Evolutionary conservation across 1,284 basidiomycete genomes (phyloP), one percentile per base, ranked within the genome.

Genomic region (Cystobasidium pallidum): DNA sequence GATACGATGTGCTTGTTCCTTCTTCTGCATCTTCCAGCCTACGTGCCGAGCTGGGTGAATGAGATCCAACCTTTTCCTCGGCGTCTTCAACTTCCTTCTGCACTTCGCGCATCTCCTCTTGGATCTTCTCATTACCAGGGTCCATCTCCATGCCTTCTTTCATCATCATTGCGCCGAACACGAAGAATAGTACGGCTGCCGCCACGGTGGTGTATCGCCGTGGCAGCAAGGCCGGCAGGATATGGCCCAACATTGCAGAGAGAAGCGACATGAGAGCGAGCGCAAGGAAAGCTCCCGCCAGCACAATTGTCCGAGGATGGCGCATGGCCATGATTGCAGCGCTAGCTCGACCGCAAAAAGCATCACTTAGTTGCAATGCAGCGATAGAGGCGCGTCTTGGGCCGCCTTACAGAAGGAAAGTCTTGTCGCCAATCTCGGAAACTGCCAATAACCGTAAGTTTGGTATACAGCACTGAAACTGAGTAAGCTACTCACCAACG

Each of bases 281-380:
- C 1, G 92, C 92, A 28, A 86, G 85, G 78, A 98, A 91, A 1
- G 94, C 94, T 58, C 95, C 95, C 0, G 86, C 84, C 80, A 98
- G 98, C 66, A 99, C 94, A 68, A 89, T 83, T 55, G 89, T 79
- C 15, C 93, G 88, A 0, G 92, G 88, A 80, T 97, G 93, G 2
- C 94, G 89, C 88, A 96, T 95, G 10, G 95, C 92, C 76, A 99
- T 89, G 77, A 99, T 94, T 71, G 95, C 96, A 26, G 95, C 85
- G 49, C 75, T 76, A 63, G 61, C 6, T 2, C 21, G 30, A 32
- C 19, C 21, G 7, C 11, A 17, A 30, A 26, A 32, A 24, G 51
- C 57, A 52, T 2, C 55, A 43, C 32, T n/a, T 10, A 61, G 41
- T 47, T 32, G 1, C 26, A 28, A 32, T 26, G 19, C 19, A n/a